Base-by-base conservation (phyloP, 331 rosid species). In the Ulmus americana region DNA sequence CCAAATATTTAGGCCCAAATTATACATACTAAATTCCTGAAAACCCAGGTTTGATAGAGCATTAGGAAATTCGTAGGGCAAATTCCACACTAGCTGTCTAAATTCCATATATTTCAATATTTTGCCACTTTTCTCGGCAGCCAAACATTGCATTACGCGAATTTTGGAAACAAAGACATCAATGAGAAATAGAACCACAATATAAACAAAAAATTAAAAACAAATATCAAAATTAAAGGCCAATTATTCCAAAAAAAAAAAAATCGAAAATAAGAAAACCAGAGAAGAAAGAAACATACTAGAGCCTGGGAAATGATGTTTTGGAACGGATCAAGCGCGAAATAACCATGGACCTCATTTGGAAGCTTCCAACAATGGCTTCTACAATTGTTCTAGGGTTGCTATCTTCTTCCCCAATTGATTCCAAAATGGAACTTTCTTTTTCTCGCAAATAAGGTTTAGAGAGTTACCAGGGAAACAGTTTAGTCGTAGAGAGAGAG, bases 251-350 rank as follows among this genome's bases (percentile, higher is more conserved):
- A 44, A 48, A 54, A 5, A 14, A 14, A 8, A 1, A 38, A 16
- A 6, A 46, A 12, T 46, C 0, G 28, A 39, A 11, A 39, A 53
- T 7, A 9, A 0, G 14, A 55, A 6, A 20, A 20, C 1, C 22
- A 20, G 22, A 20, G 22, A 45, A n/a, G 16, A 35, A 45, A 47
- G 55, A 39, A 61, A 13, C 38, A n/a, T 39, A 88, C 95, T 52
- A 68, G 77, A 81, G 81, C 79, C 79, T 78, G 69, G 83, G 63
- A 63, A 81, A 12, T 52, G 87, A 81, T 49, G 89, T 75, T 51
- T 78, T 71, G 50, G 96, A 81, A 61, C 77, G 85, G 83, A 92
- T 80, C 91, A 86, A 77, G 56, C 95, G 95, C 74, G 88, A 85
- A n/a, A 86, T 40, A 10, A 81, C 18, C 10, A 28, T 28, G 35